These are phyloP conservation scores for Epichloe uncinata DNA, from an alignment of 2,329 filamentous ascomycete genomes.

Conservation along the genomic window DNA sequence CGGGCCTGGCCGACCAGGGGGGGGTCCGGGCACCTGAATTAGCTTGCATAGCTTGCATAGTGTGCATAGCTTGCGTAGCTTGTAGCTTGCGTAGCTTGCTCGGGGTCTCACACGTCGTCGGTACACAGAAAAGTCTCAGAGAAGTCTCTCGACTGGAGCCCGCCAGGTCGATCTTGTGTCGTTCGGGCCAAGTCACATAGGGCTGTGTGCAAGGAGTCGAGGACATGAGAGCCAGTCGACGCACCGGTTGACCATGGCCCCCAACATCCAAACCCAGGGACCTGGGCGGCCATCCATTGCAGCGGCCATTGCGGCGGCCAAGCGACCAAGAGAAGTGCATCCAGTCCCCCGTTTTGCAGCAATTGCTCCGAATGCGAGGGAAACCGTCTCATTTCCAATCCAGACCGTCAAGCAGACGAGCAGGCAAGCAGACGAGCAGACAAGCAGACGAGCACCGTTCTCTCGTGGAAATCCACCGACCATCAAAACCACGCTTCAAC, in stretches of 20 bases:
- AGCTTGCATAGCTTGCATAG: constrained; percentile 6
- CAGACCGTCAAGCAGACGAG: no score
- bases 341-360: neutral
- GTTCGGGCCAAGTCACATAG: constrained; percentile 4
- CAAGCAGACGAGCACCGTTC: no score
- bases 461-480: no score
- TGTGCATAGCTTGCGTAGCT: no score
- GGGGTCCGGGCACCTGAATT: constrained; percentile 3
- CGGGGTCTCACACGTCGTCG: neutral
- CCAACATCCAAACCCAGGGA: neutral
- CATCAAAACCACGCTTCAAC: no score
- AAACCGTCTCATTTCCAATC: no score
- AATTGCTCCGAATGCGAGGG: no score
- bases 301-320: neutral
- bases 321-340: no score
- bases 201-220: constrained; percentile 1
- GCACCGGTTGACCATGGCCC: neutral
- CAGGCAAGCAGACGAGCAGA: no score
- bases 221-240: neutral
- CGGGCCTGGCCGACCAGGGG: neutral
- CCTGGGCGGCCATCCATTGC: neutral
- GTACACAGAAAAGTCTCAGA: no score
- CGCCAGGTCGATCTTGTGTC: constrained; percentile 3
- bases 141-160: neutral
- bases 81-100: no score